Evolutionary conservation across 129 eudicot species (phyloP), one percentile per base, ranked within the genome.

Genomic region (Erigeron canadensis): DNA sequence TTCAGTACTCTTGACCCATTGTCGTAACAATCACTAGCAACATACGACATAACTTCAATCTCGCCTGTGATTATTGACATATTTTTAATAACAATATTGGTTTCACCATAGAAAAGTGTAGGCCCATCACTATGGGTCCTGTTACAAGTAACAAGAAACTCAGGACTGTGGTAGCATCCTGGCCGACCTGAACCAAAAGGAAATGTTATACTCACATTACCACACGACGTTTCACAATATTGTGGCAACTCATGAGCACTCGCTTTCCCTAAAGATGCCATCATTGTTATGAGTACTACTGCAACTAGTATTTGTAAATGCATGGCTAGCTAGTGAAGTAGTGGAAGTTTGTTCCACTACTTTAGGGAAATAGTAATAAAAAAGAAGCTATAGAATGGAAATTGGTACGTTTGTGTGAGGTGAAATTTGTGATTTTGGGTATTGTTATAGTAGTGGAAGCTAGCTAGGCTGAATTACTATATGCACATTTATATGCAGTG

Each of bases 21-120:
- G 66, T 78, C 43, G 66, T 78, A 77, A 66, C 84, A 78, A 53
- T 53, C 77, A 7, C 12, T 0, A 12, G 80, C 71, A 7, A 79
- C 63, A 48, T 28, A 63, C 71, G 17, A 8, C 71, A 34, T 10
- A 42, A 79, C n/a, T 34, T 37, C 54, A 12, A 73, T 8, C 48
- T 73, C 71, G 6, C 75, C 54, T 19, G 60, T 19, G 13, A 10
- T 10, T 0, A 22, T 45, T 3, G 67, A 67, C 73, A 73, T 67
- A 58, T 67, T 73, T 45, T 55, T 42, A 18, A 73, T 46, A 22
- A 39, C 47, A 18, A 70, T 0, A n/a, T 59, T 8, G 16, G 59
- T 11, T 66, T 8, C 23, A 34, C 12, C 23, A 34, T 18, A 65
- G 67, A 6, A 53, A 53, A 18, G 46, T 19, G 10, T 50, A 8